These are phyloP conservation scores for Ustilago trichophora DNA, from an alignment of 1,284 basidiomycete genomes.

Conservation along the genomic window DNA sequence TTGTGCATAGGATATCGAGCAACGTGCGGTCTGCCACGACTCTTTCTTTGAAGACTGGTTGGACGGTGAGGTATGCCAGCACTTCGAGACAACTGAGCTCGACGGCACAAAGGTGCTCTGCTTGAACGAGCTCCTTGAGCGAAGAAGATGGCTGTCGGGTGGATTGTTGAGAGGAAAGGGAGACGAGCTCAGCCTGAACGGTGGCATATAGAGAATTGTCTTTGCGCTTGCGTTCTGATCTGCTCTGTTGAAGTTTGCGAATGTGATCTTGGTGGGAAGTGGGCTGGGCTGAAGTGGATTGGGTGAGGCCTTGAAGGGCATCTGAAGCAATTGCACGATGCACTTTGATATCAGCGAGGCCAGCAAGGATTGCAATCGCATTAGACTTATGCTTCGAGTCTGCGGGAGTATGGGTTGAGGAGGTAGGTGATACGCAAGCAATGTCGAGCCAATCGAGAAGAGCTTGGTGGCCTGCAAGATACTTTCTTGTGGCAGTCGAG, in stretches of 20 bases:
- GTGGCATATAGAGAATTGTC: slow-evolving; percentile 20
- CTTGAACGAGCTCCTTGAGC: not conserved
- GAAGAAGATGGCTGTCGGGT: not conserved
- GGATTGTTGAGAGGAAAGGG: not conserved
- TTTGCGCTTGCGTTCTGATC: slow-evolving; percentile 22
- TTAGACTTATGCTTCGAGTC: slow-evolving; percentile 3
- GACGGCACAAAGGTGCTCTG: slow-evolving; percentile 1
- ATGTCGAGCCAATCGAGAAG: slow-evolving; percentile 46
- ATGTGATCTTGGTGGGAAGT: slow-evolving; percentile 22
- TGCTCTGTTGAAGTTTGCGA: slow-evolving; percentile 15
- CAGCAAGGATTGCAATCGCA: slow-evolving; percentile 28
- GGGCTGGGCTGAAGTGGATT: slow-evolving; percentile 27
- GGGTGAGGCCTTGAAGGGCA: slow-evolving; percentile 20
- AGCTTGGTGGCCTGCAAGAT: slow-evolving; percentile 29
- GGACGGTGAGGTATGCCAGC: slow-evolving; percentile 52
- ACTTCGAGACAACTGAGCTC: slow-evolving; percentile 51
- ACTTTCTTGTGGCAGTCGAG: slow-evolving; percentile 19
- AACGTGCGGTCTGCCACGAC: slow-evolving; percentile 20
- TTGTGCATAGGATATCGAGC: slow-evolving; percentile 31
- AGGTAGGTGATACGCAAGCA: slow-evolving; percentile 9
- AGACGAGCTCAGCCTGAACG: slow-evolving; percentile 9
- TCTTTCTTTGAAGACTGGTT: slow-evolving; percentile 32
- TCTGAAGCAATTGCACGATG: slow-evolving; percentile 17
- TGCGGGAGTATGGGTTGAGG: not conserved
- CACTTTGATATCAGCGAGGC: slow-evolving; percentile 34